A percentile compares a stretch with the other conserved stretches of the same genome.
Conservation (phyloP, 2,329 filamentous ascomycete genomes). For the Sporothrix luriei region DNA sequence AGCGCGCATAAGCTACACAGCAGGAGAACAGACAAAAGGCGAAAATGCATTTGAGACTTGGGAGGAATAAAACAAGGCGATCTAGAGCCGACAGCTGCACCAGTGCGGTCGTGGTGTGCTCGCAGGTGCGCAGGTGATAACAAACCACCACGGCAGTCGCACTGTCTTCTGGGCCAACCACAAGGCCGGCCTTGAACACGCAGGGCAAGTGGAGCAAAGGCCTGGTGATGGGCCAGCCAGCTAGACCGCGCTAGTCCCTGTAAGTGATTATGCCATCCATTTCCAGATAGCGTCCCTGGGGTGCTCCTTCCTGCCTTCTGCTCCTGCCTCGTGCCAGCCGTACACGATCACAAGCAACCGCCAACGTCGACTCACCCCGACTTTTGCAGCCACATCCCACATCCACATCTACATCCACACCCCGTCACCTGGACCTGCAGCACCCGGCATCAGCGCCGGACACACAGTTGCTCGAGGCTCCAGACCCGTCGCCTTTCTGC, state of each 20-base stretch:
- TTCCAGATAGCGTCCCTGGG: conserved; percentile 12
- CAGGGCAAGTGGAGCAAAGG: conserved; percentile 29
- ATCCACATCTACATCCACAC: no score
- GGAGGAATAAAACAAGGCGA: neutral
- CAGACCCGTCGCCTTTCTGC: neutral
- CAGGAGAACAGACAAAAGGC: neutral
- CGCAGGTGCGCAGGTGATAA: conserved; percentile 20
- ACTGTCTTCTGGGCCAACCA: conserved; percentile 34
- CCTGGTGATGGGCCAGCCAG: conserved; percentile 24
- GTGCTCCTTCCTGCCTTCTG: conserved; percentile 24
- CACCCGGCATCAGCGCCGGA: conserved; percentile 9
- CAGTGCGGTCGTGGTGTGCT: neutral
- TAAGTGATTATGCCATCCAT: conserved; percentile 27
- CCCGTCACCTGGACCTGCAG: conserved; percentile 4
- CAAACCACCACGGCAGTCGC: neutral
- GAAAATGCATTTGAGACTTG: neutral
- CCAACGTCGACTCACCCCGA: conserved; percentile 12
- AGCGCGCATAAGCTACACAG: neutral
- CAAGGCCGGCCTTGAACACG: conserved; percentile 34
- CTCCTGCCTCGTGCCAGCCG: conserved; percentile 31
- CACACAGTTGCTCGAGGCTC: neutral
- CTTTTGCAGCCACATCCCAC: conserved; percentile 6
- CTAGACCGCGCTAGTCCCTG: conserved; percentile 25
- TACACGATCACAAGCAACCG: conserved; percentile 34
- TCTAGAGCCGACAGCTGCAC: neutral